Conservation (phyloP, 2,329 filamentous ascomycete species). For the Parastagonospora nodorum region DNA sequence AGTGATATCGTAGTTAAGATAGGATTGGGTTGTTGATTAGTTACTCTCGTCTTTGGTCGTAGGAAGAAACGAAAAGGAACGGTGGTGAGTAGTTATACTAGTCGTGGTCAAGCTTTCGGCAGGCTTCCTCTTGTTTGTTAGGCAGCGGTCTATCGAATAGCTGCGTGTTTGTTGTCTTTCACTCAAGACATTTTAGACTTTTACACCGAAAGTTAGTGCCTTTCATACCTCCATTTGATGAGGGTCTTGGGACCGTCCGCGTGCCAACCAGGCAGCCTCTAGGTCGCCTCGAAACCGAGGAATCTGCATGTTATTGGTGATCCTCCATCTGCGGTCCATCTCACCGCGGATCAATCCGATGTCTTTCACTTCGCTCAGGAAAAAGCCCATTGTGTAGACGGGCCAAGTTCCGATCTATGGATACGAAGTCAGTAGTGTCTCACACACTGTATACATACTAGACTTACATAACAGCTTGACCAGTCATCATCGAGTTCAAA, state of each 20-base stretch:
- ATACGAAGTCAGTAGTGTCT: no score
- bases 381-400: constrained; percentile 17
- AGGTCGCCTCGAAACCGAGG: constrained; percentile 10
- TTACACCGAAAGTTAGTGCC: no score
- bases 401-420: constrained; percentile 16
- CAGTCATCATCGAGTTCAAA: constrained; percentile 9
- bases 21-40: neutral
- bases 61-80: neutral
- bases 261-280: constrained; percentile 7
- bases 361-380: constrained; percentile 6
- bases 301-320: constrained; percentile 13
- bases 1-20: neutral
- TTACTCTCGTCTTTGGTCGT: no score
- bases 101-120: no score
- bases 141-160: no score
- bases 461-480: constrained; percentile 4
- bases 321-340: constrained; percentile 7
- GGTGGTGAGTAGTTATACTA: neutral
- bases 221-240: neutral
- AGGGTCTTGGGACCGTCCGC: neutral
- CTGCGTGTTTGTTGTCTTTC: no score
- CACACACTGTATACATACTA: no score
- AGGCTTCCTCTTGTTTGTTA: no score
- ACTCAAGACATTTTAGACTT: no score
- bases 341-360: constrained; percentile 9